These are phyloP conservation scores for Oryza coarctata DNA, from an alignment of 176 grass and related monocot species.

Conservation along the genomic window DNA sequence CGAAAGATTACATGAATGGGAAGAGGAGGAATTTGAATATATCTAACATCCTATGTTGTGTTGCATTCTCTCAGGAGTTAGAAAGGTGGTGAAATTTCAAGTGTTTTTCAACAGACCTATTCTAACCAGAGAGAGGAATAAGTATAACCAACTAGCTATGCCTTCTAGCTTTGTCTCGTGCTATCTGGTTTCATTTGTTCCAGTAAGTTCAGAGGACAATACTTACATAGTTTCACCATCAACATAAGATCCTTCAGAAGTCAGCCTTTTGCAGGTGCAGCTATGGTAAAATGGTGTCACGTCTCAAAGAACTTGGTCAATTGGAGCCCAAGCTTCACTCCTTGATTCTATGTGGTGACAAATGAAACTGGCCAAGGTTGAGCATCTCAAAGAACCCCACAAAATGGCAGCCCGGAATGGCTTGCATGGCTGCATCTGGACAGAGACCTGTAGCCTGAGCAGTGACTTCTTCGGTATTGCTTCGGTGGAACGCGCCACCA, in stretches of 20 bases:
- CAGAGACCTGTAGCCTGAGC: background rate
- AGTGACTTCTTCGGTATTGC: background rate
- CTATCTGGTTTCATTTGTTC: too few relatives aligned
- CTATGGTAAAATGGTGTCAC: background rate
- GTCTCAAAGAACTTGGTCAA: background rate
- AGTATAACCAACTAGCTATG: too few relatives aligned
- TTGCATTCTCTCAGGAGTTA: too few relatives aligned
- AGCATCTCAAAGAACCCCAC: background rate
- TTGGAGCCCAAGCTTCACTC: background rate
- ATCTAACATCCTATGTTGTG: too few relatives aligned
- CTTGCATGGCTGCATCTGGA: background rate
- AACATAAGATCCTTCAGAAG: background rate
- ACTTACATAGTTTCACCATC: background rate
- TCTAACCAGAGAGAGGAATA: too few relatives aligned
- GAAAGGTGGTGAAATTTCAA: too few relatives aligned
- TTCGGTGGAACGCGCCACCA: background rate
- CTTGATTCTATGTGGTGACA: too few relatives aligned
- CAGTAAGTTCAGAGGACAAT: too few relatives aligned
- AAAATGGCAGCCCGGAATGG: background rate
- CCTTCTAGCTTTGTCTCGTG: too few relatives aligned
- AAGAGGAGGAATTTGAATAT: background rate
- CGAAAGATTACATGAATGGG: background rate
- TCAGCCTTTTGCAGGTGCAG: background rate
- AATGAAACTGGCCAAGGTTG: background rate
- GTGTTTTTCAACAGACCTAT: too few relatives aligned